phyloP scores from a whole-genome alignment of 2,329 filamentous ascomycete species.

The Fonsecaea multimorphosa region DNA sequence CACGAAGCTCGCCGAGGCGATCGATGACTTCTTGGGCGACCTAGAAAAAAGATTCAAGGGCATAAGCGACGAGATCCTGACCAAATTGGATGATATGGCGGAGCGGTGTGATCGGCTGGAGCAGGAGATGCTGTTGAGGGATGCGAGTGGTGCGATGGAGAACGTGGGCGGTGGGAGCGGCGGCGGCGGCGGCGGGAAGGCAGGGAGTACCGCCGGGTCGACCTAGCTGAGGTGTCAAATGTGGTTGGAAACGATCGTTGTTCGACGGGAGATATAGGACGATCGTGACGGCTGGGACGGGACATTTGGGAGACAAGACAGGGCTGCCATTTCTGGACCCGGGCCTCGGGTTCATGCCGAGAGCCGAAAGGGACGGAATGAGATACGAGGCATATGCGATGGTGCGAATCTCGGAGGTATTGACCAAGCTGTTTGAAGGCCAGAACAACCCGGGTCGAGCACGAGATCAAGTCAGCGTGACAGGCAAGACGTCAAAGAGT shows the following conservation, averaged over 20 bases:
- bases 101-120: constrained; percentile 41
- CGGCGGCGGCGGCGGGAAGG: constrained; percentile 15
- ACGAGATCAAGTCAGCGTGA: background rate
- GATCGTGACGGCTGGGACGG: background rate
- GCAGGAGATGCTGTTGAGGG: constrained; percentile 39
- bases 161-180: constrained; percentile 16
- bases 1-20: constrained; percentile 38
- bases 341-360: background rate
- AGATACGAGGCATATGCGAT: background rate
- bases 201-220: constrained; percentile 23
- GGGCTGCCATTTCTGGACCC: background rate
- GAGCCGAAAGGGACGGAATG: background rate
- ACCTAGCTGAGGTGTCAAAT: no score
- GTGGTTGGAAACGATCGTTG: background rate
- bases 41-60: constrained; percentile 42
- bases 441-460: background rate
- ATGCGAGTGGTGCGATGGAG: constrained; percentile 30
- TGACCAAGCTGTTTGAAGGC: background rate
- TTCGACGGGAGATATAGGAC: background rate
- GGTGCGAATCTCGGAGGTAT: background rate
- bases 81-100: constrained; percentile 41
- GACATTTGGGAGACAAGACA: background rate
- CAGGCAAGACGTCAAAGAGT: background rate
- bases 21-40: constrained; percentile 42
- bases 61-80: constrained; percentile 41